Base-by-base conservation (phyloP, 106 monocot species). In the Dendrobium chrysotoxum region DNA sequence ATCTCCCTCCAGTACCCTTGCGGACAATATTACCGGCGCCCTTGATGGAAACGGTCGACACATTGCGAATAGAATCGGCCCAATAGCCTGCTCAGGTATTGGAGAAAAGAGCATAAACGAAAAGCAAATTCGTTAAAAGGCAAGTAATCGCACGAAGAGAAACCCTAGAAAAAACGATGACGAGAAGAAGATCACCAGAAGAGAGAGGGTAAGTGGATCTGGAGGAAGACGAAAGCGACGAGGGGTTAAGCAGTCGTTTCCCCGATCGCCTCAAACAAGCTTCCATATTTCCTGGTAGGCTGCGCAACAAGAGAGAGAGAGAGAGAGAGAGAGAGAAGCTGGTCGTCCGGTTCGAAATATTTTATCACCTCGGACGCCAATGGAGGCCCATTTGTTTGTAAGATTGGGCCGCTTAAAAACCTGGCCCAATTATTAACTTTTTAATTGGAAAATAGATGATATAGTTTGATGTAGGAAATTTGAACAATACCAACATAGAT, bases 1-100 rank as follows among this genome's bases (percentile, higher is more conserved):
- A 99, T 67, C 99, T 89, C 21, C 95, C 99, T 1, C 99, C 99
- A 30, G 99, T 99, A 35, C 99, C 99, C 79, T 99, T 99, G 53
- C 99, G 91, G 35, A 95, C 80, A 68, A 99, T 75, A 87, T 91
- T 85, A 67, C 95, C 99, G 4, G 79, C 13, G 44, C 99, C 99
- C 84, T 93, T 95, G 57, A 87, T 80, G 16, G 93, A 41, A 50
- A 97, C 45, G 28, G 82, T 89, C 21, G 92, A 92, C n/a, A 67
- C 85, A 65, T 79, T 84, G 21, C 93, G 85, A 35, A 57, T 47
- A 75, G 85, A 88, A 80, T 90, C 85, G 17, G 64, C 21, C 30
- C 85, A 91, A 75, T 45, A 91, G n/a, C 81, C 95, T 89, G 13
- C 67, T 72, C 41, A 35, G 54, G 85, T n/a, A 76, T 71, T 28